A percentile compares a stretch with the other conserved stretches of the same genome.
Evolutionary conservation across 225 moss, liverwort and hornwort genomes (phyloP).

Genomic region (Polytrichum commune): DNA sequence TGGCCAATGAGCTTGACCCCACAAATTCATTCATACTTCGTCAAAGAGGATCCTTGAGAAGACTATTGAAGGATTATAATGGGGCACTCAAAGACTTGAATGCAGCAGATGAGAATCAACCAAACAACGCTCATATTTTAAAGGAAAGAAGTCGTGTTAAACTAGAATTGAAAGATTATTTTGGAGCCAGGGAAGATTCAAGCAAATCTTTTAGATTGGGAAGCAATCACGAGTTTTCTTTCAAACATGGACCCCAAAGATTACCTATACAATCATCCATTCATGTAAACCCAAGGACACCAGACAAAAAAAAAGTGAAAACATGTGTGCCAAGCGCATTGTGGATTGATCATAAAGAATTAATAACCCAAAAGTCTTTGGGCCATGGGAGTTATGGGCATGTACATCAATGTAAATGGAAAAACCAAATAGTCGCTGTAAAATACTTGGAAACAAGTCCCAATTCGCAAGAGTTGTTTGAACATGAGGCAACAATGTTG

Average conservation of each 20-base stretch:
- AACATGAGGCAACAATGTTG: conserved; percentile 3
- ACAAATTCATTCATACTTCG: not conserved
- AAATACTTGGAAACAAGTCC: not conserved
- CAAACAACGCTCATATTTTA: not conserved
- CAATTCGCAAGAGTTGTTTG: not conserved
- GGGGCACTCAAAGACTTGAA: conserved; percentile 15
- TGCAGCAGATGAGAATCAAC: not conserved
- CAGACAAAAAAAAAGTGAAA: no score
- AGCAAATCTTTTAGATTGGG: not conserved
- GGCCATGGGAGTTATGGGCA: conserved; percentile 12
- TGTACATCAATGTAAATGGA: conserved; percentile 8
- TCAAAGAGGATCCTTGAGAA: not conserved
- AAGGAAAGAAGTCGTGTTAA: conserved; percentile 8
- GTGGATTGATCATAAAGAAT: not conserved
- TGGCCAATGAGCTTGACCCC: not conserved
- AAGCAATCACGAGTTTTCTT: not conserved
- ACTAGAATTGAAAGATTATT: conserved; percentile 2
- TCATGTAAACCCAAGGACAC: not conserved
- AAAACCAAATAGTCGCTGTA: conserved; percentile 5
- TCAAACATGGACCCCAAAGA: not conserved
- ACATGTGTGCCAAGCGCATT: not conserved
- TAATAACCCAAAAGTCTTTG: not conserved
- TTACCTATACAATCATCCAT: not conserved
- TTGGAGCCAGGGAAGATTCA: not conserved
- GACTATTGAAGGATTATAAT: not conserved